Evolutionary conservation across 2,329 filamentous ascomycete genomes (phyloP), one percentile per base, ranked within the genome.

Genomic region (Bipolaris bicolor): DNA sequence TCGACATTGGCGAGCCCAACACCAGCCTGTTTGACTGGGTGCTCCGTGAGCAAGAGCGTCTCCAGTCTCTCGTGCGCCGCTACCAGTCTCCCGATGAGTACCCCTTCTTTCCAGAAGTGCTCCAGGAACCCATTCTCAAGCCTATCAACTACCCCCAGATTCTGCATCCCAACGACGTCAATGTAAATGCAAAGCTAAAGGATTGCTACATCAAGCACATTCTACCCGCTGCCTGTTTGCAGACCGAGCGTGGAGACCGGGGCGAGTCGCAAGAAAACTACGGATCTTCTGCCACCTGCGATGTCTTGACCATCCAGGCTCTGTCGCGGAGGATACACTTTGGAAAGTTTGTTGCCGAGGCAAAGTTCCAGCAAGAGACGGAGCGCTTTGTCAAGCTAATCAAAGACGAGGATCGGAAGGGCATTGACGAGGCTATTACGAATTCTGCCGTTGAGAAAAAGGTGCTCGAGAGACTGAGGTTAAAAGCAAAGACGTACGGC

Each of bases 81-180:
- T 99, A 92, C 82, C 89, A 99, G 76, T 92, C 92, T 0, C 95
- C 95, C 37, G 95, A 99, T 82, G 95, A 99, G 80, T 94, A 97
- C 77, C 91, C 95, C 20, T 99, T 98, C 86, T 99, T 97, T 81
- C 91, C 92, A 1, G 84, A 90, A 29, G 88, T 86, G 9, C 82
- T 97, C 39, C 86, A 91, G 70, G 82, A 84, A 53, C 91, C 94
- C 24, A 90, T 99, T 60, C 86, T 99, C n/a, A 88, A 90, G 66
- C 90, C 92, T 7, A 84, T 99, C 66, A 78, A 90, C 74, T 99
- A 99, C 80, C 95, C 95, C 11, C 83, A 84, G 71, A 92, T 99
- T 72, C 84, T 99, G 49, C 90, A 97, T 78, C 81, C 85, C 44
- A 98, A 99, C 82, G 78, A 90, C 70, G 92, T 99, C 75, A 95